Conservation (phyloP, 257 asterid genomes). For the Plantago ovata region DNA sequence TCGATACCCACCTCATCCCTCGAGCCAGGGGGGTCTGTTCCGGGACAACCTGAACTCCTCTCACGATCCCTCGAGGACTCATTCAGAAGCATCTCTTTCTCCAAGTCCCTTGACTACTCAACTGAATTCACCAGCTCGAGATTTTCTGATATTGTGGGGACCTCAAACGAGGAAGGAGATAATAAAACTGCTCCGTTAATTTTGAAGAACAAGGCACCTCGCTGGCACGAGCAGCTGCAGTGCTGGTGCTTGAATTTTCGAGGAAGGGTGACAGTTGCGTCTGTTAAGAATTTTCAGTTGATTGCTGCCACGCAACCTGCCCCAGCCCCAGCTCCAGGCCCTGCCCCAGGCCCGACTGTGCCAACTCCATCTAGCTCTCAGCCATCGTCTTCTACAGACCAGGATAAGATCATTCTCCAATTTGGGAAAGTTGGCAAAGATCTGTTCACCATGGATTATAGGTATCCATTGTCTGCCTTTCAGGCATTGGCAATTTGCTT, state of each 20-base stretch:
- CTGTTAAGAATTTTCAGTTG: slow-evolving; percentile 89
- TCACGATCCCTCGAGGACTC: slow-evolving; percentile 83
- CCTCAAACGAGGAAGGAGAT: slow-evolving; percentile 37
- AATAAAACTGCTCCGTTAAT: slow-evolving; percentile 57
- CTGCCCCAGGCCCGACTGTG: slow-evolving; percentile 10
- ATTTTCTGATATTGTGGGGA: slow-evolving; percentile 53
- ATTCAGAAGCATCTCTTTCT: slow-evolving; percentile 78
- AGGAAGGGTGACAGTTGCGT: slow-evolving; percentile 88
- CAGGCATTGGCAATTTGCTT: slow-evolving; percentile 89
- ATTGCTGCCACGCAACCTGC: slow-evolving; percentile 53
- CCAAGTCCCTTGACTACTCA: slow-evolving; percentile 71
- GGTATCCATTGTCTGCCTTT: slow-evolving; percentile 83
- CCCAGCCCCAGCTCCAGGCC: slow-evolving; percentile 16
- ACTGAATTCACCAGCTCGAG: slow-evolving; percentile 78
- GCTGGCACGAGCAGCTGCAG: slow-evolving; percentile 95
- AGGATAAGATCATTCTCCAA: slow-evolving; percentile 80
- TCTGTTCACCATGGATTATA: slow-evolving; percentile 88
- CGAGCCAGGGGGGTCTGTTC: slow-evolving; percentile 85
- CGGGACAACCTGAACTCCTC: slow-evolving; percentile 84
- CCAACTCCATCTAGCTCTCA: slow-evolving; percentile 38
- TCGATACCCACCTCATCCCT: slow-evolving; percentile 78
- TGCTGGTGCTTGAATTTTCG: slow-evolving; percentile 93
- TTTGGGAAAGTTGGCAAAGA: slow-evolving; percentile 91
- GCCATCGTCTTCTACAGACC: slow-evolving; percentile 42
- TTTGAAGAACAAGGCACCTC: slow-evolving; percentile 84